Conservation (phyloP, 768 basidiomycete genomes). For the Lentinula edodes region DNA sequence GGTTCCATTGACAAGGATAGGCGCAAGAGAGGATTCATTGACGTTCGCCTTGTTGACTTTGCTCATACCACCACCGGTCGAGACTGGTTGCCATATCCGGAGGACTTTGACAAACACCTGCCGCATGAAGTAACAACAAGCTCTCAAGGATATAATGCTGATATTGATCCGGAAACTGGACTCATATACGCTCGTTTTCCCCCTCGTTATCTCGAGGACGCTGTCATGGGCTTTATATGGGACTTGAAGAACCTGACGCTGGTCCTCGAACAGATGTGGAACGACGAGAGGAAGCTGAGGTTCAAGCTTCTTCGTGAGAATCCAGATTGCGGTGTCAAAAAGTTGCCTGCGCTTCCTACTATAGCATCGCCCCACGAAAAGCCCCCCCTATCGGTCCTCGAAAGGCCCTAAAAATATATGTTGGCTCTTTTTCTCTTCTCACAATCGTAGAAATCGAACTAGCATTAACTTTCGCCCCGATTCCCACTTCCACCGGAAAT, state of each 20-base stretch:
- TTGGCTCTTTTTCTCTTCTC: constrained; percentile 50
- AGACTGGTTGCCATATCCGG: constrained; percentile 75
- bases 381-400: constrained; percentile 36
- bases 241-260: constrained; percentile 80
- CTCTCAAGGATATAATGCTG: constrained; percentile 74
- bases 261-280: constrained; percentile 81
- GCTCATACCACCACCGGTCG: constrained; percentile 95
- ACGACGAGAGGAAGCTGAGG: constrained; percentile 70
- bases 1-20: constrained; percentile 63
- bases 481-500: constrained; percentile 21
- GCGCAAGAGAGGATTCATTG: constrained; percentile 73
- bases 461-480: constrained; percentile 21
- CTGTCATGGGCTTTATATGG: constrained; percentile 92
- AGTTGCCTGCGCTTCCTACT: constrained; percentile 58
- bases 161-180: constrained; percentile 78
- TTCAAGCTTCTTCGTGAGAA: constrained; percentile 61
- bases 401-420: constrained; percentile 54
- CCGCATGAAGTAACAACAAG: constrained; percentile 46
- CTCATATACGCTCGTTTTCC: constrained; percentile 76
- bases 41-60: constrained; percentile 96
- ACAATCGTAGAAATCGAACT: constrained; percentile 42
- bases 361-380: constrained; percentile 52
- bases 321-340: constrained; percentile 34
- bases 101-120: constrained; percentile 29
- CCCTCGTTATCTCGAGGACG: constrained; percentile 33